phyloP scores from a whole-genome alignment of 805 yeast species.

The Yarrowia sp. region DNA sequence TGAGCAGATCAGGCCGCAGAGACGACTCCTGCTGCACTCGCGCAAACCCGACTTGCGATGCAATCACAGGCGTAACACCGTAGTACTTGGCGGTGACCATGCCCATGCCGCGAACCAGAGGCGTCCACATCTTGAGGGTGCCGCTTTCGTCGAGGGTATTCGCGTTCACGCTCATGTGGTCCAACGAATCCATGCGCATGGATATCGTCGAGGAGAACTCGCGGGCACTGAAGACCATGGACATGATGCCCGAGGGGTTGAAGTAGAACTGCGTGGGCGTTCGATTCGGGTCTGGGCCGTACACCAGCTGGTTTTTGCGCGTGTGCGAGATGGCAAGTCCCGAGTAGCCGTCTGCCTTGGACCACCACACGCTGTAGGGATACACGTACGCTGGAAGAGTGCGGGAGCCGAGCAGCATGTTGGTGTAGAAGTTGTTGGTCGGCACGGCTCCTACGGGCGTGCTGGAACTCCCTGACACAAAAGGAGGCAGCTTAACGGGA shows the following conservation, averaged over 20 bases:
- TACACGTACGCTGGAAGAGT: constrained; percentile 74
- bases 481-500: not conserved
- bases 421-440: constrained; percentile 77
- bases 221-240: constrained; percentile 55
- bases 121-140: constrained; percentile 33
- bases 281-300: constrained; percentile 52
- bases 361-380: constrained; percentile 73
- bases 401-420: constrained; percentile 64
- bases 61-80: constrained; percentile 36
- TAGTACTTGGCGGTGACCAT: constrained; percentile 50
- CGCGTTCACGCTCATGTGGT: constrained; percentile 29
- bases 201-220: constrained; percentile 47
- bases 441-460: not conserved
- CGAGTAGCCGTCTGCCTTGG: constrained; percentile 46
- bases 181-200: constrained; percentile 38
- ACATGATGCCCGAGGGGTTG: constrained; percentile 57
- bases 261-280: constrained; percentile 50
- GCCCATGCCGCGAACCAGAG: constrained; percentile 62
- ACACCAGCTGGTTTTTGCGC: constrained; percentile 56
- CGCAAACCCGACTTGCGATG: constrained; percentile 63
- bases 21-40: constrained; percentile 45
- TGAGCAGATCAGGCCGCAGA: constrained; percentile 45
- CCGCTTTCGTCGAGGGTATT: constrained; percentile 28
- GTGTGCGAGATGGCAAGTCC: constrained; percentile 73
- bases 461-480: not conserved